Percentiles rank a stretch among this genome's conserved stretches.
Conservation (phyloP, 306 rosid species). For the Begonia loranthoides region DNA sequence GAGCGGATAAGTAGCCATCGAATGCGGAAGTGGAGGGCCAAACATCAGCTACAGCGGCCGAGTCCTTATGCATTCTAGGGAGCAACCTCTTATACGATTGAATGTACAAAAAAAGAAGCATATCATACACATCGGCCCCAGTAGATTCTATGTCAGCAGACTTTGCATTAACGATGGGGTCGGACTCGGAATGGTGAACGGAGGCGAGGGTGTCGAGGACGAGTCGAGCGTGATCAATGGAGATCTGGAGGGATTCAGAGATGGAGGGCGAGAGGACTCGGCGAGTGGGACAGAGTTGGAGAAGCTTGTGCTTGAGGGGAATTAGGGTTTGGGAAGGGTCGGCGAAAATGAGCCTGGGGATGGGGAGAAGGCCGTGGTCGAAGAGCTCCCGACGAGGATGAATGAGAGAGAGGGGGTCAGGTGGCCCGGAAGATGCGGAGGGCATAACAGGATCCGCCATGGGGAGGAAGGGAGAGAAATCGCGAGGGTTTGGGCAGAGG, state of each 20-base stretch:
- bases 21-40: constrained; percentile 99
- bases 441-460: constrained; percentile 64
- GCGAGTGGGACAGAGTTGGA: constrained; percentile 24
- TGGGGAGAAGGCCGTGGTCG: constrained; percentile 80
- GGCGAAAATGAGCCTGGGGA: constrained; percentile 68
- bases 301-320: constrained; percentile 52
- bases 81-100: constrained; percentile 87
- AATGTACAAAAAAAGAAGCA: constrained; percentile 75
- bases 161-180: constrained; percentile 40
- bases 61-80: constrained; percentile 92
- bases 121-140: constrained; percentile 69
- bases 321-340: constrained; percentile 89
- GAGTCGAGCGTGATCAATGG: constrained; percentile 61
- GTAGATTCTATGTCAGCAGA: constrained; percentile 32
- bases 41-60: constrained; percentile 85
- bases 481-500: no score
- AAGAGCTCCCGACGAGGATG: constrained; percentile 91
- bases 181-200: constrained; percentile 57
- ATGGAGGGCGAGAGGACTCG: constrained; percentile 43
- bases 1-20: constrained; percentile 92
- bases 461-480: constrained; percentile 20
- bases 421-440: constrained; percentile 30
- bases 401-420: constrained; percentile 34
- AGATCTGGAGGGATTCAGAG: constrained; percentile 74
- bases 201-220: constrained; percentile 68